Evolutionary conservation across 2,329 filamentous ascomycete species (phyloP).

Genomic region (Colletotrichum sublineola): DNA sequence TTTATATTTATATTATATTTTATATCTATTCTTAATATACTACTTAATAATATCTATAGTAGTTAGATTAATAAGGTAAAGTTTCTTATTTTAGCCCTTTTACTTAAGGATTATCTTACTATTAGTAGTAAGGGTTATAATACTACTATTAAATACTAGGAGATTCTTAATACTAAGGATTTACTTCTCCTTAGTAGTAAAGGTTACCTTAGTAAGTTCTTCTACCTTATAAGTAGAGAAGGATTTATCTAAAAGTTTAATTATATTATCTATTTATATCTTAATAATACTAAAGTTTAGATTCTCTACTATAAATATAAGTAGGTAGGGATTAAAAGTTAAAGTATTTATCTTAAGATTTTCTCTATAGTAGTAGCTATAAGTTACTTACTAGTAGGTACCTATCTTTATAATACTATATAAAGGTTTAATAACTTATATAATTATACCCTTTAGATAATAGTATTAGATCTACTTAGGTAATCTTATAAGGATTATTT

Average conservation of each 20-base stretch:
- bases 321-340: too few relatives aligned
- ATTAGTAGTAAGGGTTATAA: not conserved
- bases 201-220: not conserved
- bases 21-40: not conserved
- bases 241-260: not conserved
- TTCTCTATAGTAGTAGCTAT: not conserved
- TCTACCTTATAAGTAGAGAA: rapidly evolving
- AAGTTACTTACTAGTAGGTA: not conserved
- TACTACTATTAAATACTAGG: not conserved
- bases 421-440: not conserved
- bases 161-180: rapidly evolving
- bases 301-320: rapidly evolving
- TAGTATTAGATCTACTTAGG: too few relatives aligned
- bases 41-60: rapidly evolving
- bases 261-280: not conserved
- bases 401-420: not conserved
- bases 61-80: rapidly evolving
- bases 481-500: too few relatives aligned
- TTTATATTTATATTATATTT: too few relatives aligned
- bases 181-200: not conserved
- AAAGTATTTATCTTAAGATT: too few relatives aligned
- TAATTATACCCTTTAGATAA: not conserved
- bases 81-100: not conserved
- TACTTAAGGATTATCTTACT: not conserved
- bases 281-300: rapidly evolving